Conservation (phyloP, 495 filamentous ascomycete genomes). For the Sabuloglossum arenarium region DNA sequence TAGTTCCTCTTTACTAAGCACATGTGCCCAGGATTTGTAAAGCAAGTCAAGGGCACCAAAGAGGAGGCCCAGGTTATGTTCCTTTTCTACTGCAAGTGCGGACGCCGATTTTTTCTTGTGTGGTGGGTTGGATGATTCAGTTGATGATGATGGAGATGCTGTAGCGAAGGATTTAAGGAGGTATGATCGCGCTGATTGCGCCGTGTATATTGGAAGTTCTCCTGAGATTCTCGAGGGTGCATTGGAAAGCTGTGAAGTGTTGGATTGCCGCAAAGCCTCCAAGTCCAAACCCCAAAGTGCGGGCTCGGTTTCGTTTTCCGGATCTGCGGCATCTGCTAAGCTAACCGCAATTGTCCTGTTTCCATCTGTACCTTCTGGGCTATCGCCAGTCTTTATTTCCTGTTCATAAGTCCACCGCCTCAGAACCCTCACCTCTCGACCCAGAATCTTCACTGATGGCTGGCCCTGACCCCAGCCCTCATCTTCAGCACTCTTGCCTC, state of each 20-base stretch:
- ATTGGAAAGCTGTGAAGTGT: slow-evolving; percentile 8
- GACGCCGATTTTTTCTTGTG: slow-evolving; percentile 13
- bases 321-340: neutral
- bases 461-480: slow-evolving; percentile 59
- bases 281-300: slow-evolving; percentile 64
- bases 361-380: slow-evolving; percentile 12
- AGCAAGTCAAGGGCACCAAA: slow-evolving; percentile 46
- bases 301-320: slow-evolving; percentile 16
- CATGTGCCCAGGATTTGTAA: slow-evolving; percentile 44
- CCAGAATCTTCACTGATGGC: slow-evolving; percentile 45
- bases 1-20: slow-evolving; percentile 35
- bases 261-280: slow-evolving; percentile 33
- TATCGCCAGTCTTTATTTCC: slow-evolving; percentile 27
- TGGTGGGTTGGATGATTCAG: neutral
- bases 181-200: slow-evolving; percentile 39
- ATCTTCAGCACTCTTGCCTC: slow-evolving; percentile 40
- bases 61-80: slow-evolving; percentile 42
- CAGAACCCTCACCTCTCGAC: slow-evolving; percentile 48
- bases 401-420: slow-evolving; percentile 47
- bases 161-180: slow-evolving; percentile 36
- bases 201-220: slow-evolving; percentile 41
- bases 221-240: slow-evolving; percentile 6
- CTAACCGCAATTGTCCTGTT: slow-evolving; percentile 10
- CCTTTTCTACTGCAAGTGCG: slow-evolving; percentile 30
- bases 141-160: neutral